Base-by-base conservation (phyloP, 345 rosid genomes). In the Punica granatum region DNA sequence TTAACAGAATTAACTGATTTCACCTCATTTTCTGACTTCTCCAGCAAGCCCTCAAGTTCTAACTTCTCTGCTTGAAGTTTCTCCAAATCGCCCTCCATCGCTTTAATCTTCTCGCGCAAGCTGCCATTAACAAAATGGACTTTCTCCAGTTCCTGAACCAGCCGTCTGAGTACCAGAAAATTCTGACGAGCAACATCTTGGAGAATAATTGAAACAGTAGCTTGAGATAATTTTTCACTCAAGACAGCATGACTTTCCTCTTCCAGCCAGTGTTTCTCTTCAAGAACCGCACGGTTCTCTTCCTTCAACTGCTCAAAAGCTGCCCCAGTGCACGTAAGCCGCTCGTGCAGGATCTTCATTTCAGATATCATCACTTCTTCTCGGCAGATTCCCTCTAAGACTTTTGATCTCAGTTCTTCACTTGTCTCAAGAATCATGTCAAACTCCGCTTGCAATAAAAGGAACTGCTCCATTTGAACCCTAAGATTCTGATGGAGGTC, bases 281-380 rank as follows among this genome's bases (percentile, higher is more conserved):
- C 76, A 49, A 82, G 67, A 56, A 77, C 73, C 64, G 79, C 83
- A 78, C 53, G 63, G 54, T 80, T 88, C 72, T 88, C 85, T 66
- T 73, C 84, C 76, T 79, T 77, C 71, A 90, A 71, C 70, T 60
- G 71, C 67, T 67, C 69, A 73, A 74, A 75, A 63, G 78, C 82
- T 70, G 71, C 81, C 71, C 66, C 83, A 75, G 84, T 70, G 58
- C 77, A 80, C 67, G 64, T 71, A 66, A 85, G 76, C 69, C 83
- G 79, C 74, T 60, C 78, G 14, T 62, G 88, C 69, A 85, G 69
- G 79, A 72, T 66, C 77, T 67, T 79, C 60, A 85, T 72, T 72
- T 87, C 90, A 71, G 72, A 77, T 65, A 74, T 81, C 83, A 90
- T 69, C 13, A 58, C 80, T 72, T 81, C 85, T 77, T 87, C 94